Percentiles rank a stretch among this genome's conserved stretches.
Conservation (phyloP, 139 green algal genomes). For the Tetratostichococcus sp. region DNA sequence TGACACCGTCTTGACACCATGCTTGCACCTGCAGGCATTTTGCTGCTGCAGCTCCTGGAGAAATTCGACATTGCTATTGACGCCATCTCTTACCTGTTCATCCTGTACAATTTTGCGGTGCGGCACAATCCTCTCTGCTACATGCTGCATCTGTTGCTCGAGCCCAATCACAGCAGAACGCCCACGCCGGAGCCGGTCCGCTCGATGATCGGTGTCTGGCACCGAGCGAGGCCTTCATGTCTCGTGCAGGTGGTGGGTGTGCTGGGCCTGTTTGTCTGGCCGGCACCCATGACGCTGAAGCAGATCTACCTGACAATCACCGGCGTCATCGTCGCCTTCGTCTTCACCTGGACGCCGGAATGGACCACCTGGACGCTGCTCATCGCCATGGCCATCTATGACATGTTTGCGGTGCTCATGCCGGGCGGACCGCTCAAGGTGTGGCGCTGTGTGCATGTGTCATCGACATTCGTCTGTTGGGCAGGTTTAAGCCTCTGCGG, state of each 20-base stretch:
- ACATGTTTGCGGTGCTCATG: conserved; percentile 88
- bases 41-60: conserved; percentile 52
- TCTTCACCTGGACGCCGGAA: conserved; percentile 94
- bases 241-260: conserved; percentile 79
- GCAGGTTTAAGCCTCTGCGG: too few relatives aligned
- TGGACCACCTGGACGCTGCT: conserved; percentile 97
- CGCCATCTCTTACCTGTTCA: conserved; percentile 72
- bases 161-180: too few relatives aligned
- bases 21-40: conserved; percentile 39
- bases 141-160: too few relatives aligned
- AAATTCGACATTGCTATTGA: conserved; percentile 68
- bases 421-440: conserved; percentile 72
- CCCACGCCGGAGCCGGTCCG: too few relatives aligned
- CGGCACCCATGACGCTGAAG: conserved; percentile 83
- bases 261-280: conserved; percentile 77
- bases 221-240: too few relatives aligned
- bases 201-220: too few relatives aligned
- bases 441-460: background rate
- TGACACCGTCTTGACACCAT: too few relatives aligned
- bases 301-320: conserved; percentile 82
- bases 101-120: conserved; percentile 92
- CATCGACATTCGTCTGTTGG: too few relatives aligned
- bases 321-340: conserved; percentile 81
- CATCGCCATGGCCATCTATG: conserved; percentile 90
- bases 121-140: background rate